These are phyloP conservation scores for Colletotrichum scovillei DNA, from an alignment of 2,329 filamentous ascomycete genomes.

Conservation along the genomic window DNA sequence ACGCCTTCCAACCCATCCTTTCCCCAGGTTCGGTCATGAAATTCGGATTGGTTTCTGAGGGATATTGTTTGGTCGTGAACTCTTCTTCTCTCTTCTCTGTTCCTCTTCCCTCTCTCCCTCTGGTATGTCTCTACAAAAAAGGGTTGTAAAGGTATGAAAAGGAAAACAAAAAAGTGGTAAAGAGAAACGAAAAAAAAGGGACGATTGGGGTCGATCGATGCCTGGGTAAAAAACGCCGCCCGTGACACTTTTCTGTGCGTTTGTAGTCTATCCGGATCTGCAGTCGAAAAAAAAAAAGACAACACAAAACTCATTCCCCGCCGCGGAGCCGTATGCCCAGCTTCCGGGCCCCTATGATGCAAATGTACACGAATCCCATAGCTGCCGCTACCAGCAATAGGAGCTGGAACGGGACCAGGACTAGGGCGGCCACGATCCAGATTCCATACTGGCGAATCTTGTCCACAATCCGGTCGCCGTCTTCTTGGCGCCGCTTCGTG, in stretches of 20 bases:
- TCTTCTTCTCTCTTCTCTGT: neutral
- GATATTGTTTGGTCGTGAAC: neutral
- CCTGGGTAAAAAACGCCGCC: constrained; percentile 33
- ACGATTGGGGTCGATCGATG: constrained; percentile 9
- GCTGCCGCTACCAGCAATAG: constrained; percentile 49
- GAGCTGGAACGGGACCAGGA: constrained; percentile 59
- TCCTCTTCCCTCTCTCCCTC: constrained; percentile 8
- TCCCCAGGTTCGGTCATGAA: constrained; percentile 3
- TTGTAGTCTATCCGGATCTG: constrained; percentile 35
- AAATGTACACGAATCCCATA: constrained; percentile 54
- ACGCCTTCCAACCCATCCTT: constrained; percentile 1
- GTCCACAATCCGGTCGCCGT: constrained; percentile 52
- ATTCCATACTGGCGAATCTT: constrained; percentile 55
- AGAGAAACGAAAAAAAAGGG: neutral
- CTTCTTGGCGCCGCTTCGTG: constrained; percentile 46
- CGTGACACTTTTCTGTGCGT: constrained; percentile 25
- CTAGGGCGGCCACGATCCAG: constrained; percentile 54
- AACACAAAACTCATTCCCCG: constrained; percentile 22
- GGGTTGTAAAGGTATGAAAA: neutral
- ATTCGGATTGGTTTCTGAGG: neutral
- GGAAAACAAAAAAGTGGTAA: neutral
- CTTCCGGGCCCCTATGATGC: constrained; percentile 42
- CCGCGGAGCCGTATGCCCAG: constrained; percentile 32
- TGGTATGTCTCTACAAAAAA: neutral
- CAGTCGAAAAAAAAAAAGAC: constrained; percentile 12